Evolutionary conservation across 441 rosid species (phyloP), one percentile per base, ranked within the genome.

Genomic region (Corymbia citriodora): DNA sequence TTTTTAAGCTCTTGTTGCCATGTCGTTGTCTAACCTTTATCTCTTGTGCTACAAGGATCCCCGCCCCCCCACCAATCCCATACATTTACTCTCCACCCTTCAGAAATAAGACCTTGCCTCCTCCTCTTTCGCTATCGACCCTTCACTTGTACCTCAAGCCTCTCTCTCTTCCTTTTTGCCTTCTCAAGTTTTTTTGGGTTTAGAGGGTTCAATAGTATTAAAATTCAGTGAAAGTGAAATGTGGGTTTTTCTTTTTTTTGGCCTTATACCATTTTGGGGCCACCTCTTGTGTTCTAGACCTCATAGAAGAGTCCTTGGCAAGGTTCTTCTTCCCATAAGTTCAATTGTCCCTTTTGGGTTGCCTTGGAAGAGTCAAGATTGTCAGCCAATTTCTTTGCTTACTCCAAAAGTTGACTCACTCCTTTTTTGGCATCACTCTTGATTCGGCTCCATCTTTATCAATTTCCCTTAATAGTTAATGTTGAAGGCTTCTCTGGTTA

Each of bases 51-150:
- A 90, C 92, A 95, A 95, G 97, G 91, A 94, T 94, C 94, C 94
- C 92, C 92, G 90, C 93, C 92, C 90, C 96, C 96, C 96, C 93
- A 94, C 95, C 96, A 91, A 87, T 90, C 90, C 94, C 96, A 92
- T 94, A 92, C 94, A 89, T 87, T 79, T 85, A 81, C 88, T 29
- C 50, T 31, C 25, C 55, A n/a, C 68, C 82, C 65, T n/a, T n/a
- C 54, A 9, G n/a, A 79, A 88, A 57, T 88, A 15, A 57, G 65
- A 87, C 89, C 90, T 55, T 25, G 89, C 92, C 90, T 92, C 88
- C 82, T 27, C 72, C 49, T 13, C 50, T 87, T 49, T 50, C 49
- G 23, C 68, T 11, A 31, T 53, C 68, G 23, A 23, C 72, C 48
- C 88, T 87, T 87, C 72, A 36, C 95, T 94, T 95, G 40, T 89